These are phyloP conservation scores for Wickerhamiella parazyma DNA, from an alignment of 805 yeast genomes.

Conservation along the genomic window DNA sequence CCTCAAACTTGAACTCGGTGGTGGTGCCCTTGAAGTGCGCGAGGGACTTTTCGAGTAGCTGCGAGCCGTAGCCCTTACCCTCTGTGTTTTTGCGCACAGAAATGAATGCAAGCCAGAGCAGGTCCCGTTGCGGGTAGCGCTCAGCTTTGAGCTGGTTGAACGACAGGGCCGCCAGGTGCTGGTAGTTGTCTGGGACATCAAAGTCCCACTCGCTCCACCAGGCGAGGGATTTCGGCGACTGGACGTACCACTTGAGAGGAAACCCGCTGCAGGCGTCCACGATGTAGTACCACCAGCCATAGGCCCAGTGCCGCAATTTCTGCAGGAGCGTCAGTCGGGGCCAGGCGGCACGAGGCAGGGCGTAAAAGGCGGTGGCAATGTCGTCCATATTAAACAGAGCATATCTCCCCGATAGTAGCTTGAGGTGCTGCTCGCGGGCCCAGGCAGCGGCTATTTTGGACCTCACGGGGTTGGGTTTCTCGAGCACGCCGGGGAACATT, in stretches of 20 bases:
- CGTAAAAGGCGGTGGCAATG: not conserved
- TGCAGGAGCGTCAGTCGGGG: not conserved
- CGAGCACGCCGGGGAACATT: not conserved
- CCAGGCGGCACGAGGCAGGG: not conserved
- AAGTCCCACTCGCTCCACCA: not conserved
- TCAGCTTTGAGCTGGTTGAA: not conserved
- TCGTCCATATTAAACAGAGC: not conserved
- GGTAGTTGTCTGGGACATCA: not conserved
- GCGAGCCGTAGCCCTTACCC: constrained; percentile 1
- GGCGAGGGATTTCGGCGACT: not conserved
- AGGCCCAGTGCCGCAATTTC: not conserved
- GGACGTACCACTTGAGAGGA: not conserved
- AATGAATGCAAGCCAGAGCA: not conserved
- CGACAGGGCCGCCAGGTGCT: not conserved
- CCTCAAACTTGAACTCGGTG: not conserved
- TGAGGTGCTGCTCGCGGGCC: not conserved
- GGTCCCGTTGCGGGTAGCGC: constrained; percentile 1
- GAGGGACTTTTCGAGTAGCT: not conserved
- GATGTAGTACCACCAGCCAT: not conserved
- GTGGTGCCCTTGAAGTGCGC: not conserved
- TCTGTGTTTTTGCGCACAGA: not conserved
- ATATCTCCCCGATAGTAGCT: not conserved
- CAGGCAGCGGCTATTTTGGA: not conserved
- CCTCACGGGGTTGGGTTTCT: not conserved
- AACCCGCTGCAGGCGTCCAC: not conserved